Evolutionary conservation across 345 rosid genomes (phyloP).

Genomic region (Cardamine chenopodiifolia): DNA sequence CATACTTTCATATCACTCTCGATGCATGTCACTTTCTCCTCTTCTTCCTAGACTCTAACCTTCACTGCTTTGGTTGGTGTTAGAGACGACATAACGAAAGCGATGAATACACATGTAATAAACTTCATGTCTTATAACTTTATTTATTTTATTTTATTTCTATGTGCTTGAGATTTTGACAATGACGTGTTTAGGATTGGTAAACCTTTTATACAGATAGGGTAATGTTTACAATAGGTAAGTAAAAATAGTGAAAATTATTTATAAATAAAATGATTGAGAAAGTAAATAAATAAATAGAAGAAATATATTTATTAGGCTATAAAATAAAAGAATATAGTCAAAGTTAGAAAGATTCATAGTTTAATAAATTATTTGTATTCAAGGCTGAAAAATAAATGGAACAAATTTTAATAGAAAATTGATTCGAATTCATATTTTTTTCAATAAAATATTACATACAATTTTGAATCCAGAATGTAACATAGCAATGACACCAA

Average conservation of each 20-base stretch:
- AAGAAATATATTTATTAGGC: not conserved
- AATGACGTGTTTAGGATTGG: not conserved
- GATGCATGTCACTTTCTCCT: constrained; percentile 45
- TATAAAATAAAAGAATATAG: not conserved
- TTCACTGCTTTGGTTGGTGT: not conserved
- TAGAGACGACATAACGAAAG: not conserved
- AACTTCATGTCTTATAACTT: constrained; percentile 2
- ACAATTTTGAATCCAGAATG: no score
- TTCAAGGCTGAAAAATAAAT: no score
- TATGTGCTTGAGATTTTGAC: not conserved
- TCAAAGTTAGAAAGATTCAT: no score
- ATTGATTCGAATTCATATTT: no score
- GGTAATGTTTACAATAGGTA: not conserved
- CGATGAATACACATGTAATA: not conserved
- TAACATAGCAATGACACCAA: no score
- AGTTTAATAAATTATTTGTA: no score
- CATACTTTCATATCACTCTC: constrained; percentile 49
- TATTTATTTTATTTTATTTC: not conserved
- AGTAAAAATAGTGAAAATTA: not conserved
- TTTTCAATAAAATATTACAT: no score
- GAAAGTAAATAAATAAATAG: not conserved
- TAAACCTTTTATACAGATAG: not conserved
- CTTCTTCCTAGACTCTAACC: not conserved
- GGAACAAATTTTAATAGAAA: no score
- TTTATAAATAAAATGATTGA: not conserved